Evolutionary conservation across 179 eudicot species (phyloP), one percentile per base, ranked within the genome.

Genomic region (Silene coronaria): DNA sequence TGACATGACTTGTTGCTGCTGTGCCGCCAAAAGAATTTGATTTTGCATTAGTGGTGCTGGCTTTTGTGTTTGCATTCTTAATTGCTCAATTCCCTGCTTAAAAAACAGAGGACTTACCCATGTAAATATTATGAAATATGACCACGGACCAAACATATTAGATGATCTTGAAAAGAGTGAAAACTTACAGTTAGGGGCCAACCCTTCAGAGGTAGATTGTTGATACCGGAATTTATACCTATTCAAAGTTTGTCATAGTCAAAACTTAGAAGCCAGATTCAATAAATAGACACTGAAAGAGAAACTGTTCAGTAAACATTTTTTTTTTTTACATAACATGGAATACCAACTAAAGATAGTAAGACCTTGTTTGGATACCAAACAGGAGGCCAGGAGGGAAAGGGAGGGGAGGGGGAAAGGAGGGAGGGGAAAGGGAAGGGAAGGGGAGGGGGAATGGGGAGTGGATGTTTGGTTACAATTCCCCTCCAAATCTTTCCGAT

Each of bases 121-220:
- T 80, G 73, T 21, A 34, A 55, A 46, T 21, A 60, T 74, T 55
- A 64, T 17, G 17, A 28, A 19, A 64, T n/a, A 67, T 57, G 19
- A 34, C 64, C 53, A 67, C 26, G 21, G 53, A 42, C 58, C 70
- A 32, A 42, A 30, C 23, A 66, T 60, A 42, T 23, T 71, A 30
- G 67, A 76, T 65, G 55, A 75, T 17, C 59, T 16, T 28, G 19
- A 71, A 27, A 68, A 62, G 63, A 57, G 59, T 5, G 42, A 32
- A 65, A 55, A 86, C 97, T 90, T 82, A 91, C 98, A n/a, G 98
- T 91, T 62, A 93, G 76, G 78, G 98, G 98, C 97, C 97, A 91
- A 65, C 97, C 97, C 90, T 90, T 91, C 81, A 91, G 77, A 3
- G 95, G 97, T 77, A 91, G 92, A 81, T 90, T 76, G 67, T 84